Percentiles rank a stretch among this genome's conserved stretches.
These are phyloP conservation scores for Bipolaris victoriae DNA, from an alignment of 2,329 filamentous ascomycete species.

Conservation along the genomic window DNA sequence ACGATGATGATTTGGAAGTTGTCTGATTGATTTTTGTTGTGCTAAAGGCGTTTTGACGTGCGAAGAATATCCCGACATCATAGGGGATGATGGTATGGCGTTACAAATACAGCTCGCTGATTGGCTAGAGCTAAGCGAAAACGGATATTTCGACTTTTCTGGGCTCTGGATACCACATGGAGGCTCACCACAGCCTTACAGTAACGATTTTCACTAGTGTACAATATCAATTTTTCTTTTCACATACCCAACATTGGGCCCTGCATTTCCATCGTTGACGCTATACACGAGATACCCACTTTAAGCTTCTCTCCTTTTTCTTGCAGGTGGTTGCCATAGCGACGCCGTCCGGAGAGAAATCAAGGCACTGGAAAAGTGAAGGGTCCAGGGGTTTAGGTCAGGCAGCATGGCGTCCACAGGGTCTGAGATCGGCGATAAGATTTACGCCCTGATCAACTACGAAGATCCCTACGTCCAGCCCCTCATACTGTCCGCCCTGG, in stretches of 20 bases:
- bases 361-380: background rate
- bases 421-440: slow-evolving; percentile 12
- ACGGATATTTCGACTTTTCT: slow-evolving; percentile 29
- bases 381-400: background rate
- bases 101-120: slow-evolving; percentile 29
- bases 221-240: slow-evolving; percentile 12
- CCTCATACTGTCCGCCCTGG: slow-evolving; percentile 76
- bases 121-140: slow-evolving; percentile 44
- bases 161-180: slow-evolving; percentile 19
- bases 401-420: slow-evolving; percentile 20
- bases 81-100: slow-evolving; percentile 20
- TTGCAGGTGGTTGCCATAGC: background rate
- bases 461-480: slow-evolving; percentile 90
- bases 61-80: slow-evolving; percentile 7
- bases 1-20: slow-evolving; percentile 57
- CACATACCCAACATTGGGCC: background rate
- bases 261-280: background rate
- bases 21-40: slow-evolving; percentile 36
- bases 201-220: slow-evolving; percentile 30
- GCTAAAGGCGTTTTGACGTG: slow-evolving; percentile 8
- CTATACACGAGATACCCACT: background rate
- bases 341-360: background rate
- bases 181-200: slow-evolving; percentile 13
- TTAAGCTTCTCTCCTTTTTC: background rate
- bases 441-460: slow-evolving; percentile 81